Conservation (phyloP, 139 green algal genomes). For the Coelastrella sp. region DNA sequence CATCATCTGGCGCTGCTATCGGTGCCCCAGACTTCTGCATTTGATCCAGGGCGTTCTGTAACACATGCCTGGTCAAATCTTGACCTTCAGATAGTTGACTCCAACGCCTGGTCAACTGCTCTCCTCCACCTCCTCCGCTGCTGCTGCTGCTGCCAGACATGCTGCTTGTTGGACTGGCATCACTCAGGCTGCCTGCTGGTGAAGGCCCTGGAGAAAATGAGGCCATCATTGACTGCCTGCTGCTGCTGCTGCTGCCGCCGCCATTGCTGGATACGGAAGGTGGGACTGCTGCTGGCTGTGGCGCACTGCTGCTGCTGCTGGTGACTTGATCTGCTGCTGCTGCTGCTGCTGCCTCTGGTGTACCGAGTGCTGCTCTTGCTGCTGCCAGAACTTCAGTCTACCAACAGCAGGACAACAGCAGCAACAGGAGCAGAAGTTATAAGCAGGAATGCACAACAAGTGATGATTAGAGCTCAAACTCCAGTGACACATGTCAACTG, state of each 20-base stretch:
- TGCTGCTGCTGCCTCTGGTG: constrained; percentile 12
- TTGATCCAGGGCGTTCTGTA: constrained; percentile 40
- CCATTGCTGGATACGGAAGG: background rate
- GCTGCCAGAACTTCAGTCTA: constrained; percentile 61
- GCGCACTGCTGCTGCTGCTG: background rate
- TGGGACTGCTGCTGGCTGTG: constrained; percentile 4
- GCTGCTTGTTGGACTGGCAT: background rate
- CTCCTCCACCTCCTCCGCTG: background rate
- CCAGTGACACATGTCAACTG: too few relatives aligned
- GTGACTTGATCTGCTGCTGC: constrained; percentile 1
- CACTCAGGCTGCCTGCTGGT: constrained; percentile 6
- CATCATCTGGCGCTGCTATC: constrained; percentile 20
- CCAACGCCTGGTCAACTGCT: constrained; percentile 38
- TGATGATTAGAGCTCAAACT: too few relatives aligned
- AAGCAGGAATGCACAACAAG: background rate
- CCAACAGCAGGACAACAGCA: constrained; percentile 30
- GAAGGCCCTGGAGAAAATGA: background rate
- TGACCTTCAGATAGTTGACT: constrained; percentile 24
- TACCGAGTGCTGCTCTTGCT: constrained; percentile 58
- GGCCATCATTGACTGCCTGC: too few relatives aligned
- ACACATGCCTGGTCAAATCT: constrained; percentile 37
- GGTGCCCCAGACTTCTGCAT: constrained; percentile 28
- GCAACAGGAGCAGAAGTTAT: too few relatives aligned
- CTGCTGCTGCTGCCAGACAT: constrained; percentile 18
- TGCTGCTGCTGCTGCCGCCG: background rate